Percentiles rank a stretch among this genome's conserved stretches.
Conservation (phyloP, 768 basidiomycete species). For the Pulveroboletus sp. region DNA sequence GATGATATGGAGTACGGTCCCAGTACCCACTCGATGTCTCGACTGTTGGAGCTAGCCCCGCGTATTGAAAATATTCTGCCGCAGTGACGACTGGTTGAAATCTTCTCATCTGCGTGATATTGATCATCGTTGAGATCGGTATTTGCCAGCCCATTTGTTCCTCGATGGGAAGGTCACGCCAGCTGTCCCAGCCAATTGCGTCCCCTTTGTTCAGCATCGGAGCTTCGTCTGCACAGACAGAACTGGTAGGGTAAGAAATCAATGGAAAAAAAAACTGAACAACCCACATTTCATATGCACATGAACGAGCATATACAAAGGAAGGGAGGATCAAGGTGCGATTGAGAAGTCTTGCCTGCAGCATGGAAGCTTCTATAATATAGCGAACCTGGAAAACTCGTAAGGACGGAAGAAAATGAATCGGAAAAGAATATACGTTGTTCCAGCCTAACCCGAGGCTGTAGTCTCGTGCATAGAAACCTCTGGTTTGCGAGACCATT, state of each 20-base stretch:
- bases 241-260: conserved; percentile 13
- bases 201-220: conserved; percentile 42
- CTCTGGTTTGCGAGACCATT: conserved; percentile 37
- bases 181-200: conserved; percentile 36
- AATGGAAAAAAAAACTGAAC: neutral
- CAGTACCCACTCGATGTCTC: conserved; percentile 40
- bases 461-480: conserved; percentile 40
- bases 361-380: conserved; percentile 39
- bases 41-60: conserved; percentile 25
- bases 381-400: conserved; percentile 35
- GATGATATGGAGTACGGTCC: conserved; percentile 30
- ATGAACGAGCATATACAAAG: conserved; percentile 42
- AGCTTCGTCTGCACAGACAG: conserved; percentile 37
- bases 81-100: conserved; percentile 34
- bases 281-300: conserved; percentile 37
- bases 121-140: conserved; percentile 36
- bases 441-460: conserved; percentile 47
- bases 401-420: conserved; percentile 1
- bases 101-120: conserved; percentile 36
- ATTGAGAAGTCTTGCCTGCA: conserved; percentile 38
- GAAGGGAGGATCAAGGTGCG: conserved; percentile 40
- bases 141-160: conserved; percentile 33
- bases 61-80: conserved; percentile 39
- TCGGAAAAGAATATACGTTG: conserved; percentile 25
- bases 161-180: conserved; percentile 35